These are phyloP conservation scores for Ganoderma lucidum DNA, from an alignment of 1,284 basidiomycete genomes.

Conservation along the genomic window DNA sequence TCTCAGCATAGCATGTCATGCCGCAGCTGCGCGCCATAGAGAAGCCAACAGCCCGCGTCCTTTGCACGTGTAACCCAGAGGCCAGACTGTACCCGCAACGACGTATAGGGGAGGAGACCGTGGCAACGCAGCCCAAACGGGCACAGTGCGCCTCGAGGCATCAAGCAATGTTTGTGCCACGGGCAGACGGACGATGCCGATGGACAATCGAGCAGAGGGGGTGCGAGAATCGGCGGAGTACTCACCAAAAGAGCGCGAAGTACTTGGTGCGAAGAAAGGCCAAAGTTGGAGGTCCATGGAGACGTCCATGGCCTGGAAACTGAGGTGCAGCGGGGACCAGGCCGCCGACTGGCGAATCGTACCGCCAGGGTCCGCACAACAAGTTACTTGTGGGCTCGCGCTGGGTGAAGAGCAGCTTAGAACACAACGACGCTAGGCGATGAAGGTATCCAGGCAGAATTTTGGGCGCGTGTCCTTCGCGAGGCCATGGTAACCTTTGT, in stretches of 20 bases:
- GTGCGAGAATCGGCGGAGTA: neutral
- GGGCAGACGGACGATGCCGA: neutral
- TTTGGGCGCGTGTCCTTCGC: neutral
- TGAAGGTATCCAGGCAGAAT: constrained; percentile 1
- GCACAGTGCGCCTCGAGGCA: neutral
- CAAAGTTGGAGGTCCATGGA: neutral
- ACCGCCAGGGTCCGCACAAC: neutral
- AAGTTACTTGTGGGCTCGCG: neutral
- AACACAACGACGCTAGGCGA: neutral
- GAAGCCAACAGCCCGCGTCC: neutral
- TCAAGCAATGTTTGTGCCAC: neutral
- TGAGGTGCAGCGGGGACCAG: neutral
- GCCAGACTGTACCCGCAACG: neutral
- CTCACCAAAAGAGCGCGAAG: neutral
- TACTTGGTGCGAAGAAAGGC: neutral
- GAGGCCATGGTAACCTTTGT: constrained; percentile 4
- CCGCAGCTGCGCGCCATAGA: neutral
- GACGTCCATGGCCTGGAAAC: neutral
- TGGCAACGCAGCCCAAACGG: neutral
- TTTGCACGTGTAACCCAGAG: neutral
- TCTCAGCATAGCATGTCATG: constrained; percentile 4
- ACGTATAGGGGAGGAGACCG: neutral
- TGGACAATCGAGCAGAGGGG: neutral
- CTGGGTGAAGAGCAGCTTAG: neutral
- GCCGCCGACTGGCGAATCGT: neutral